phyloP scores from a whole-genome alignment of 345 rosid species.

The Rhodamnia argentea region DNA sequence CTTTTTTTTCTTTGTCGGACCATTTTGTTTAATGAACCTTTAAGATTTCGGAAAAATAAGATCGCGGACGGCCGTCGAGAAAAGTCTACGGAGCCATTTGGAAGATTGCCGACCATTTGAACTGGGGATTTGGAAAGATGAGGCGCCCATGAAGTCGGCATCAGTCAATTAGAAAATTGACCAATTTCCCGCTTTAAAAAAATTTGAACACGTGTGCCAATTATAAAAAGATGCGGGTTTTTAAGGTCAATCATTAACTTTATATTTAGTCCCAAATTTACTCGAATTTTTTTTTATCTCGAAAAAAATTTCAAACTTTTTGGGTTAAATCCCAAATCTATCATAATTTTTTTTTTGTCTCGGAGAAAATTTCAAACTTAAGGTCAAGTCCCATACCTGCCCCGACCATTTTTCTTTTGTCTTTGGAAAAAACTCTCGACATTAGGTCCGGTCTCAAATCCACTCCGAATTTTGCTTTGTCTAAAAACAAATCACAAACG shows the following conservation, averaged over 20 bases:
- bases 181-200: not conserved
- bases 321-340: too few species aligned
- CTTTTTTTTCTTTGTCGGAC: not conserved
- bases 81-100: not conserved
- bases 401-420: too few species aligned
- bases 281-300: too few species aligned
- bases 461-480: too few species aligned
- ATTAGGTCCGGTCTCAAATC: too few species aligned
- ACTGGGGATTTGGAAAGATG: not conserved
- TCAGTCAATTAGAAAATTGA: not conserved
- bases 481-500: too few species aligned
- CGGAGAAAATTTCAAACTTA: too few species aligned
- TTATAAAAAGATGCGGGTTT: not conserved
- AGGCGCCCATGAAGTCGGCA: not conserved
- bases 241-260: not conserved
- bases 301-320: too few species aligned
- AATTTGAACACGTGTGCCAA: not conserved
- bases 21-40: not conserved
- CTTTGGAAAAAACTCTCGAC: too few species aligned
- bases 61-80: not conserved
- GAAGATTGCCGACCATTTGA: not conserved
- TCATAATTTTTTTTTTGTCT: too few species aligned
- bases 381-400: too few species aligned
- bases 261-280: too few species aligned
- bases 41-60: not conserved